Conservation (phyloP, 2,329 filamentous ascomycete species). For the Beauveria rudraprayagi region DNA sequence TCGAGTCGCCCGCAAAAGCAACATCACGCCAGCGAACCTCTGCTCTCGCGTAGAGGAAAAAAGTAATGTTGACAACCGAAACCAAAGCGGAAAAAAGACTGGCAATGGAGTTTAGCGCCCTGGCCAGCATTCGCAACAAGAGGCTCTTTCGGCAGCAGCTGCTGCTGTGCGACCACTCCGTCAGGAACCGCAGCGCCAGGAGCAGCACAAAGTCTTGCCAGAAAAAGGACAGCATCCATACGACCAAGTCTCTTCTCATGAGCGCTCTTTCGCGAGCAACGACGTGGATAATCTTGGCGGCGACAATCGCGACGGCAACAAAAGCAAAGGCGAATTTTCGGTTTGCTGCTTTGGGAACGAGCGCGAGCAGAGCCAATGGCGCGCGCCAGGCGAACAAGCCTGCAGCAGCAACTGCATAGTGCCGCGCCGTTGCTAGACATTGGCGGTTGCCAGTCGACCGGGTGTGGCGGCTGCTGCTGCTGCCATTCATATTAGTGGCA, state of each 20-base stretch:
- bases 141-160: neutral
- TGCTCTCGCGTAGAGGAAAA: slow-evolving; percentile 23
- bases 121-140: neutral
- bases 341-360: neutral
- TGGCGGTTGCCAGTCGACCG: slow-evolving; percentile 3
- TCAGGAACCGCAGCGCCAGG: neutral
- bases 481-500: neutral
- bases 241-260: neutral
- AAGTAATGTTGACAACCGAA: slow-evolving; percentile 20
- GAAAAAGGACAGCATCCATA: slow-evolving; percentile 10
- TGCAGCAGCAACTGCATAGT: neutral
- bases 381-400: slow-evolving; percentile 4
- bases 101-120: neutral
- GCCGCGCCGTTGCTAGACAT: neutral
- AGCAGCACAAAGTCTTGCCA: slow-evolving; percentile 9
- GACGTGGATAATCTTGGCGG: slow-evolving; percentile 10
- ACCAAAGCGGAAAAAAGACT: neutral
- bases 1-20: slow-evolving; percentile 18
- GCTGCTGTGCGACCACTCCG: slow-evolving; percentile 7
- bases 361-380: neutral
- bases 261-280: slow-evolving; percentile 6
- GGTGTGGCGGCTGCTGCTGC: neutral
- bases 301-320: slow-evolving; percentile 8
- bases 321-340: slow-evolving; percentile 9
- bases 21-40: slow-evolving; percentile 24